A percentile compares a stretch with the other conserved stretches of the same genome.
Evolutionary conservation across 1,284 basidiomycete species (phyloP).

Genomic region (Cryptococcus floricola): DNA sequence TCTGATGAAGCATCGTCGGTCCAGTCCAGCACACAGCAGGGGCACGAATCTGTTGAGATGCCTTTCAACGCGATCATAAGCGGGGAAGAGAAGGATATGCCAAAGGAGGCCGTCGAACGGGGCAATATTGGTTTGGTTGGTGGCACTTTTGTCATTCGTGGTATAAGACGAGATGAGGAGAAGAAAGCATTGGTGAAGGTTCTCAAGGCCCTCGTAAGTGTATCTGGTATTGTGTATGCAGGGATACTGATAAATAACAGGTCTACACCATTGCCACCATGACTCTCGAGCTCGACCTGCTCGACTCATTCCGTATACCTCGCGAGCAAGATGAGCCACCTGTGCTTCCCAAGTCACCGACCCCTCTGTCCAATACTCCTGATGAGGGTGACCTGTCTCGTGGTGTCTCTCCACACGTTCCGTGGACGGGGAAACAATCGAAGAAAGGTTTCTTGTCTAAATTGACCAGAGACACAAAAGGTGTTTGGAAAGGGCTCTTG

Average conservation of each 20-base stretch:
- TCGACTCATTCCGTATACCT: conserved; percentile 30
- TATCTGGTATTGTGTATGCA: background rate
- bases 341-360: conserved; percentile 10
- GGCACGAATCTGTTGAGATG: background rate
- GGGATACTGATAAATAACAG: conserved; percentile 3
- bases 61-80: conserved; percentile 8
- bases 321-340: conserved; percentile 22
- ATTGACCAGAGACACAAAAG: conserved; percentile 24
- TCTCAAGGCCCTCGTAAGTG: conserved; percentile 24
- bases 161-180: conserved; percentile 18
- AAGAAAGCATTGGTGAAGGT: conserved; percentile 20
- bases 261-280: conserved; percentile 30
- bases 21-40: conserved; percentile 25
- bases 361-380: background rate
- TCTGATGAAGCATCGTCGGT: conserved; percentile 8
- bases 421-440: conserved; percentile 2
- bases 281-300: conserved; percentile 28
- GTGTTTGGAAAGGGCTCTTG: conserved; percentile 22
- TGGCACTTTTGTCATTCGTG: conserved; percentile 29
- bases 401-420: background rate
- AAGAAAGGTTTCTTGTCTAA: conserved; percentile 24
- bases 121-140: conserved; percentile 24
- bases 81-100: conserved; percentile 25
- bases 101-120: conserved; percentile 4
- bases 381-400: background rate